Evolutionary conservation across 371 early-diverging fungal species (phyloP).

Genomic region (Vittaforma corneae): DNA sequence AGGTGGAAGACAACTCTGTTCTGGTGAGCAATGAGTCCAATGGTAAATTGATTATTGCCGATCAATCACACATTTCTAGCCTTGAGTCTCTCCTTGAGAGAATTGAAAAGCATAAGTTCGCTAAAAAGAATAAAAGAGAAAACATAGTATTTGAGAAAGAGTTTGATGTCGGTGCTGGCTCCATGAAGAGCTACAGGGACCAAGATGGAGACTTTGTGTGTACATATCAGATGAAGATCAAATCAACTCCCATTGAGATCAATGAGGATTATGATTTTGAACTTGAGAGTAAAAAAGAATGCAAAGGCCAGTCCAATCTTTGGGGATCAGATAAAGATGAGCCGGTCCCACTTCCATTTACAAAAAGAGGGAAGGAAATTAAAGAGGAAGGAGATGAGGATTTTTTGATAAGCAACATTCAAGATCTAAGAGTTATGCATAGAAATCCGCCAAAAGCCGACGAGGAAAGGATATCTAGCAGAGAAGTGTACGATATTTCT

Average conservation of each 20-base stretch:
- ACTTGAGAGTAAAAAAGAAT: not conserved
- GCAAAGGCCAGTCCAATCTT: not conserved
- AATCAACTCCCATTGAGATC: not conserved
- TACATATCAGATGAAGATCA: not conserved
- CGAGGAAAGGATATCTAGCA: too few relatives aligned
- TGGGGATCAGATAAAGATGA: not conserved
- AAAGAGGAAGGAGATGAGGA: not conserved
- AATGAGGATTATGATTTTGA: constrained; percentile 12
- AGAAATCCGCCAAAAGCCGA: not conserved
- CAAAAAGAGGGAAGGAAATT: not conserved
- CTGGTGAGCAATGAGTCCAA: too few relatives aligned
- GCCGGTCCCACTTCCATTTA: not conserved
- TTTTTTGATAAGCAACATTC: not conserved
- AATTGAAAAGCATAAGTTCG: not conserved
- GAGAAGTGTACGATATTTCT: too few relatives aligned
- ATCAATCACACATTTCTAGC: too few relatives aligned
- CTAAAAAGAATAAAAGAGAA: not conserved
- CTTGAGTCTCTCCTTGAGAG: not conserved
- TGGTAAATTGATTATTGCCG: too few relatives aligned
- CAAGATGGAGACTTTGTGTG: constrained; percentile 3
- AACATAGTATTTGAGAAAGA: constrained; percentile 10
- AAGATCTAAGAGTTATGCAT: not conserved
- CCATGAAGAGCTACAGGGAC: not conserved
- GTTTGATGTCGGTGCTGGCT: not conserved
- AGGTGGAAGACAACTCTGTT: too few relatives aligned